These are phyloP conservation scores for Saprolegnia parasitica DNA, from an alignment of 352 stramenopile species.

Conservation along the genomic window DNA sequence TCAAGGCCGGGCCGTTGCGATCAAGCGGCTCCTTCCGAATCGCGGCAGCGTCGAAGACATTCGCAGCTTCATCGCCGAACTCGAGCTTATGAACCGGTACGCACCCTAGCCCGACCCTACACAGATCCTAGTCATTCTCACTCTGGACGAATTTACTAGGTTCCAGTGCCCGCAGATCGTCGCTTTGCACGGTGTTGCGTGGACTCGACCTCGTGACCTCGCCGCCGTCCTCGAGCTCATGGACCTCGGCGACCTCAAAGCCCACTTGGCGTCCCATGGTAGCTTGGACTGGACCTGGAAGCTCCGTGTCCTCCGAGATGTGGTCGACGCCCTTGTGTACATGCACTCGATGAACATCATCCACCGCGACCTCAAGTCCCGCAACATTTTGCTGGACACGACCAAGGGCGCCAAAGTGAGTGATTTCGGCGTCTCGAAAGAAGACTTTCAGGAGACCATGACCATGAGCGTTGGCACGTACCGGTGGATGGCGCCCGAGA, in stretches of 20 bases:
- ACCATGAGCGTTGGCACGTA: constrained; percentile 27
- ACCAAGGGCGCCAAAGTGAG: constrained; percentile 40
- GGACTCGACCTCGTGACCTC: not conserved
- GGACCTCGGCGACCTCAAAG: not conserved
- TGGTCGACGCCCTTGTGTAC: constrained; percentile 6
- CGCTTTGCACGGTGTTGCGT: constrained; percentile 3
- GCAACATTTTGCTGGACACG: constrained; percentile 44
- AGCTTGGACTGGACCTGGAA: not conserved
- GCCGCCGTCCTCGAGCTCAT: not conserved
- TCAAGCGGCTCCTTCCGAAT: not conserved
- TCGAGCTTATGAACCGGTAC: not conserved
- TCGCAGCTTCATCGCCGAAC: constrained; percentile 3
- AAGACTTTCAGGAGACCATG: constrained; percentile 31
- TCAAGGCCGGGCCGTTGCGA: not conserved
- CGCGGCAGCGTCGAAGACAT: not conserved
- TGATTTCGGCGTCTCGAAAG: constrained; percentile 43
- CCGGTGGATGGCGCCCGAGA: constrained; percentile 27
- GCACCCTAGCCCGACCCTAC: not conserved
- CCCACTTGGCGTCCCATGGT: not conserved
- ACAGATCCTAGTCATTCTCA: not conserved
- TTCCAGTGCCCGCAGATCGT: constrained; percentile 7
- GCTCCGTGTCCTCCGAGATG: not conserved
- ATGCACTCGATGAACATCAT: constrained; percentile 38
- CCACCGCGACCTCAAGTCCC: constrained; percentile 72
- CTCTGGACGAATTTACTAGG: no score